phyloP scores from a whole-genome alignment of 2,329 filamentous ascomycete species.

The Cercospora berteroae region DNA sequence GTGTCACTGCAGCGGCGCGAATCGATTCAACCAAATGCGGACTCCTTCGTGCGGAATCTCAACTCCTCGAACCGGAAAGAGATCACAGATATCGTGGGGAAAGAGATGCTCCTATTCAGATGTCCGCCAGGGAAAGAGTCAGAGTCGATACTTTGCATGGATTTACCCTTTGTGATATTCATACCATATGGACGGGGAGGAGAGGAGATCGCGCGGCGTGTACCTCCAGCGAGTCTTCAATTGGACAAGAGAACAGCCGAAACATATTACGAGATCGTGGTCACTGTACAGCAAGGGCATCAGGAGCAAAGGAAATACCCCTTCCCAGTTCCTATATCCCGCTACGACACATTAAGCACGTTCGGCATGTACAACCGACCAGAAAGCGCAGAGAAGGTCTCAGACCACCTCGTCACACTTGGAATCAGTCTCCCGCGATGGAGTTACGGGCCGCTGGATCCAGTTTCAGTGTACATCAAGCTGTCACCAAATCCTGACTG shows the following conservation, averaged over 20 bases:
- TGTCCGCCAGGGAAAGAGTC: conserved; percentile 80
- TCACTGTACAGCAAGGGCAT: conserved; percentile 88
- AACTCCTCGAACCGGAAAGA: conserved; percentile 81
- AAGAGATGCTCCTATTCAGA: conserved; percentile 88
- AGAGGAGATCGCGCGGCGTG: conserved; percentile 82
- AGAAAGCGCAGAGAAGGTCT: conserved; percentile 78
- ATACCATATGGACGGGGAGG: conserved; percentile 92
- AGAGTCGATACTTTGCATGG: conserved; percentile 91
- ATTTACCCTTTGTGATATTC: conserved; percentile 94
- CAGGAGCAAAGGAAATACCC: conserved; percentile 84
- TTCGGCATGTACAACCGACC: conserved; percentile 99
- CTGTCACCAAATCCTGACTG: conserved; percentile 88
- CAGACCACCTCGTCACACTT: conserved; percentile 86
- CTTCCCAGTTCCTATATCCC: conserved; percentile 84
- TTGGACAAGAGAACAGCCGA: conserved; percentile 91
- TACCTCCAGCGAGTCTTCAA: conserved; percentile 88
- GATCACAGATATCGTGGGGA: conserved; percentile 87
- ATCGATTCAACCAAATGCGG: conserved; percentile 93
- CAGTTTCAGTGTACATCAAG: conserved; percentile 94
- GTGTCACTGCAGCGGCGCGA: conserved; percentile 92
- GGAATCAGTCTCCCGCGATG: conserved; percentile 90
- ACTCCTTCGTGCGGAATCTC: conserved; percentile 89
- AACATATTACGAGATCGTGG: conserved; percentile 94
- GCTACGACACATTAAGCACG: conserved; percentile 95
- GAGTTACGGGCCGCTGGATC: conserved; percentile 94